Percentiles rank a stretch among this genome's conserved stretches.
Conservation (phyloP, 345 rosid genomes). For the Brassica cretica region DNA sequence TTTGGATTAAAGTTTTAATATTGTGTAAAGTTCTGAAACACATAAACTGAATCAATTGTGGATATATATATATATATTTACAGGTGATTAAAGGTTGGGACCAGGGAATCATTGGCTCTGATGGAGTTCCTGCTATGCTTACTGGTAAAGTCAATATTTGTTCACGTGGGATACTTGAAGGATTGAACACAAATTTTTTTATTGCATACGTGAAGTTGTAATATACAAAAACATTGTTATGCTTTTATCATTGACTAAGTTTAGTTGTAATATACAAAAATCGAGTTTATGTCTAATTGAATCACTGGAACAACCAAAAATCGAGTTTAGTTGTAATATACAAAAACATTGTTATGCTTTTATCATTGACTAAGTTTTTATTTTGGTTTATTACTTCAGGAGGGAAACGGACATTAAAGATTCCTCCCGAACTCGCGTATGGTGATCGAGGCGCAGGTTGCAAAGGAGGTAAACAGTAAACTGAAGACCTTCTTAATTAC, state of each 20-base stretch:
- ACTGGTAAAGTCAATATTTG: conserved; percentile 50
- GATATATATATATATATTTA: background rate
- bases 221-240: too few species aligned
- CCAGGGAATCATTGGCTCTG: conserved; percentile 79
- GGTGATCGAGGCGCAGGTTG: conserved; percentile 95
- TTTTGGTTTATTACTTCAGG: conserved; percentile 40
- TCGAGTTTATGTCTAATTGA: background rate
- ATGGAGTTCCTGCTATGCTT: conserved; percentile 89
- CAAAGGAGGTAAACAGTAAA: conserved; percentile 62
- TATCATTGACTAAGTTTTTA: background rate
- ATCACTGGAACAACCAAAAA: background rate
- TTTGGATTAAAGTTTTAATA: background rate
- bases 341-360: background rate
- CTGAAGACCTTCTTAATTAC: background rate
- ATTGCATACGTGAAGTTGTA: background rate
- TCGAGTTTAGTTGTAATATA: background rate
- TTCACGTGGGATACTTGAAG: background rate
- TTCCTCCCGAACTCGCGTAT: conserved; percentile 83
- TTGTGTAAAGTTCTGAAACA: background rate
- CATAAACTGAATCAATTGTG: background rate
- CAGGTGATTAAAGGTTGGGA: conserved; percentile 97
- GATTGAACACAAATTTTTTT: background rate
- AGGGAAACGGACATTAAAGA: conserved; percentile 65
- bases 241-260: too few species aligned
- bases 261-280: too few species aligned